These are phyloP conservation scores for Thamnidium elegans DNA, from an alignment of 192 early-diverging fungal genomes.

Conservation along the genomic window DNA sequence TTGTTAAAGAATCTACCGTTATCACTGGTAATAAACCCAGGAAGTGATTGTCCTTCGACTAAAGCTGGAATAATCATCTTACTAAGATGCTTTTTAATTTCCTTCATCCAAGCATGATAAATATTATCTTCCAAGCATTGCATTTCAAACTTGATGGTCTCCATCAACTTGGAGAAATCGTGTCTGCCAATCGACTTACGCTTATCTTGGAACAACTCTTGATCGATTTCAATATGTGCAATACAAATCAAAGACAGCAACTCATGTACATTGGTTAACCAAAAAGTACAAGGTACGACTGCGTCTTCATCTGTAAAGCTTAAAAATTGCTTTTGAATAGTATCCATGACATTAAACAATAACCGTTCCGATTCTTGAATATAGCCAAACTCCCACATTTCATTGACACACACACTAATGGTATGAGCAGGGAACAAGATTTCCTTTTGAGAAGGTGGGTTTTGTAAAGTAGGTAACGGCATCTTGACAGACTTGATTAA, in stretches of 20 bases:
- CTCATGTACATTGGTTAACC: slow-evolving; percentile 97
- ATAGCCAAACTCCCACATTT: slow-evolving; percentile 85
- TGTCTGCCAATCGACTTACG: slow-evolving; percentile 56
- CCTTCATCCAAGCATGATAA: slow-evolving; percentile 98
- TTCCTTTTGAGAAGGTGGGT: slow-evolving; percentile 74
- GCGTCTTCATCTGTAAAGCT: slow-evolving; percentile 82
- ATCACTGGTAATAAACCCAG: slow-evolving; percentile 92
- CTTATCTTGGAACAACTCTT: slow-evolving; percentile 60
- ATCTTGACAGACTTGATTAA: slow-evolving; percentile 88
- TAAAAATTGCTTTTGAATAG: slow-evolving; percentile 74
- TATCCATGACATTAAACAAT: slow-evolving; percentile 84
- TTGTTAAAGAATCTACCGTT: slow-evolving; percentile 88
- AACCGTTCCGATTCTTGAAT: slow-evolving; percentile 78
- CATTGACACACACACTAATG: slow-evolving; percentile 79
- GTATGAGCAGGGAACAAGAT: slow-evolving; percentile 95
- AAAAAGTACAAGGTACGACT: slow-evolving; percentile 81
- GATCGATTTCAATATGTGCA: slow-evolving; percentile 67
- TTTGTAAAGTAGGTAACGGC: slow-evolving; percentile 78
- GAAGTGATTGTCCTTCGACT: slow-evolving; percentile 92
- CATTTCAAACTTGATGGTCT: slow-evolving; percentile 85
- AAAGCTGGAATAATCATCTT: slow-evolving; percentile 96
- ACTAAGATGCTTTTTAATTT: slow-evolving; percentile 89
- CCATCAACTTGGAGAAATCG: slow-evolving; percentile 77
- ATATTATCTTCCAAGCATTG: slow-evolving; percentile 91
- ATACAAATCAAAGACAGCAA: slow-evolving; percentile 83